phyloP scores from a whole-genome alignment of 2,329 filamentous ascomycete species.

The Phaeosphaeria sp. region DNA sequence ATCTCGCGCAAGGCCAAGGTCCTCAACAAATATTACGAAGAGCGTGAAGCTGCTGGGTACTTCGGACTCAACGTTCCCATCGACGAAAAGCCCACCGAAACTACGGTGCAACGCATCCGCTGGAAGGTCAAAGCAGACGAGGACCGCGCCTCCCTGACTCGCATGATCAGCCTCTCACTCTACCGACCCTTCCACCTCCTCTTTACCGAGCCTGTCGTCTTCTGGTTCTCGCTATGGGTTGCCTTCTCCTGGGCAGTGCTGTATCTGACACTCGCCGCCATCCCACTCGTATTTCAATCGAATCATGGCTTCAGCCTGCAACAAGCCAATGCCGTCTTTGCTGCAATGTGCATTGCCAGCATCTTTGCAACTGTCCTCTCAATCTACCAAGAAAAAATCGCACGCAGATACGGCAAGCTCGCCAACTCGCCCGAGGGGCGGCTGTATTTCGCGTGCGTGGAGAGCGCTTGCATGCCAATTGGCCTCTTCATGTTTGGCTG shows the following conservation, averaged over 20 bases:
- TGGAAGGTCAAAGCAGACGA: conserved; percentile 85
- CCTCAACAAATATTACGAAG: conserved; percentile 81
- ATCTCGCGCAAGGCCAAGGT: conserved; percentile 75
- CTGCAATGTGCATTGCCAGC: conserved; percentile 72
- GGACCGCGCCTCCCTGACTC: conserved; percentile 69
- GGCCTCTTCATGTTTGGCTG: conserved; percentile 85
- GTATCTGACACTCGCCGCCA: conserved; percentile 81
- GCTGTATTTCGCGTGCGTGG: conserved; percentile 82
- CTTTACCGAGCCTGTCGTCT: conserved; percentile 77
- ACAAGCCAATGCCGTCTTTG: conserved; percentile 75
- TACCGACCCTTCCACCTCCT: conserved; percentile 80
- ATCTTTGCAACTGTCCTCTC: conserved; percentile 71
- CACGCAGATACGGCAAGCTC: conserved; percentile 54
- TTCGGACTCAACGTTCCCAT: conserved; percentile 58
- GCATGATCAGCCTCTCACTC: conserved; percentile 76
- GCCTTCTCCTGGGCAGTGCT: conserved; percentile 89
- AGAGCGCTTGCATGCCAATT: conserved; percentile 75
- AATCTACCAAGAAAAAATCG: conserved; percentile 74
- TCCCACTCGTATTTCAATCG: conserved; percentile 76
- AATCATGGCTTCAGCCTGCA: conserved; percentile 72
- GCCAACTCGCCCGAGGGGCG: conserved; percentile 70
- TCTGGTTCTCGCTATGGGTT: conserved; percentile 89
- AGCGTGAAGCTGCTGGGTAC: conserved; percentile 70
- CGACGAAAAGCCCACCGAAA: conserved; percentile 23
- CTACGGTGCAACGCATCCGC: conserved; percentile 64